Evolutionary conservation across 768 basidiomycete genomes (phyloP).

Genomic region (Kwoniella dejecticola): DNA sequence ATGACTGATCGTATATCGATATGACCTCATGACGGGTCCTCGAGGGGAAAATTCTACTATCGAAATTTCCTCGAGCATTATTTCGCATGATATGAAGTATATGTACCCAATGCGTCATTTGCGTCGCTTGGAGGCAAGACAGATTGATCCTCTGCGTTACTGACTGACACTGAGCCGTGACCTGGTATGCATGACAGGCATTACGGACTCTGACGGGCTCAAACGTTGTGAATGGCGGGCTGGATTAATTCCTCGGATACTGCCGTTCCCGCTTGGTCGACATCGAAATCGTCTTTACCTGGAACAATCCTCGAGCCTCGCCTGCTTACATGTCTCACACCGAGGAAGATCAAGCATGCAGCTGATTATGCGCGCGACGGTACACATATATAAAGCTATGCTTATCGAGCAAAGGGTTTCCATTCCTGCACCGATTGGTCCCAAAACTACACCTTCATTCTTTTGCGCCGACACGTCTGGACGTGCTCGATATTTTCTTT

Average conservation of each 20-base stretch:
- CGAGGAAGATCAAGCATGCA: background rate
- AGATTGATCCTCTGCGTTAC: no score
- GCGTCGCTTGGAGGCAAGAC: no score
- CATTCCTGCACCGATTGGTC: slow-evolving; percentile 17
- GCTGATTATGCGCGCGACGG: background rate
- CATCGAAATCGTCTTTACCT: background rate
- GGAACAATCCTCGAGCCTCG: slow-evolving; percentile 12
- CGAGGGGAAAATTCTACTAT: no score
- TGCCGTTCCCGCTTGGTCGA: background rate
- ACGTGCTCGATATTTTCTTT: slow-evolving; percentile 22
- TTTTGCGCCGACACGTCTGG: slow-evolving; percentile 26
- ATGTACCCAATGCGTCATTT: no score
- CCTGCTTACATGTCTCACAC: background rate
- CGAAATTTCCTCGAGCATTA: no score
- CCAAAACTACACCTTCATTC: background rate
- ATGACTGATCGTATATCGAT: no score
- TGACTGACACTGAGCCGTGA: no score
- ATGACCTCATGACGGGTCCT: no score
- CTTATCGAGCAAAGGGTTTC: background rate
- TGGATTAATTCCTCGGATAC: background rate
- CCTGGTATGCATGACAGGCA: no score
- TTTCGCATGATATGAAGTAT: no score
- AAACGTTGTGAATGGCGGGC: no score
- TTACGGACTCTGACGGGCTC: no score
- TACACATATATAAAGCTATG: background rate